Evolutionary conservation across 768 basidiomycete genomes (phyloP).

Genomic region (Trametes meyenii): DNA sequence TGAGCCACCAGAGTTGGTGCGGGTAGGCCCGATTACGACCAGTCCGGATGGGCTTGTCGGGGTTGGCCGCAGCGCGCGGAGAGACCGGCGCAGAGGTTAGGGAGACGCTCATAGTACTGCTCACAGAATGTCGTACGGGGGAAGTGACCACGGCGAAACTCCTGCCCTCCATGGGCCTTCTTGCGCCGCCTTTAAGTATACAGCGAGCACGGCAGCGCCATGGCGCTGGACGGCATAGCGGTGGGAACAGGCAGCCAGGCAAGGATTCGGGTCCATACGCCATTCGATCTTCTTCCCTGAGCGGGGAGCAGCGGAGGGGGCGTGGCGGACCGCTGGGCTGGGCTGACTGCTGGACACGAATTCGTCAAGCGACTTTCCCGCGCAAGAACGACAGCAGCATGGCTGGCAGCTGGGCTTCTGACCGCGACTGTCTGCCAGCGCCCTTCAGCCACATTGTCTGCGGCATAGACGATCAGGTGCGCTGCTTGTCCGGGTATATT

Average conservation of each 20-base stretch:
- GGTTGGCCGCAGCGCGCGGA: constrained; percentile 5
- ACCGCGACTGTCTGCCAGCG: too few species aligned
- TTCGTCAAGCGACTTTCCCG: too few species aligned
- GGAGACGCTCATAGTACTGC: background rate
- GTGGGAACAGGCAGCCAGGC: constrained; percentile 5
- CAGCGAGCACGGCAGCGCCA: too few species aligned
- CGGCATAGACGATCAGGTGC: too few species aligned
- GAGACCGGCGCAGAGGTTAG: background rate
- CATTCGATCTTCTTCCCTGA: background rate
- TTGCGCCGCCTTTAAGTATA: too few species aligned
- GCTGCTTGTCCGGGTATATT: too few species aligned
- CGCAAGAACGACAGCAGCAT: too few species aligned
- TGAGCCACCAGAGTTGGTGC: constrained; percentile 45
- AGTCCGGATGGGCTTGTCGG: constrained; percentile 13
- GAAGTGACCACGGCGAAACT: background rate
- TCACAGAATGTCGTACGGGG: background rate
- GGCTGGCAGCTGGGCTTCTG: too few species aligned
- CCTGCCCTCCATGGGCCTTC: too few species aligned
- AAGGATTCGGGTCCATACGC: background rate
- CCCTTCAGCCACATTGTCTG: too few species aligned
- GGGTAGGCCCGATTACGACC: constrained; percentile 36
- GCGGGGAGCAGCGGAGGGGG: background rate
- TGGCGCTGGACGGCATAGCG: background rate
- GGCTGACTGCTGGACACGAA: too few species aligned
- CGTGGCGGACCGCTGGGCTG: constrained; percentile 1